Percentiles rank a stretch among this genome's conserved stretches.
Evolutionary conservation across 2,329 filamentous ascomycete species (phyloP).

Genomic region (Diplodia scrobiculata): DNA sequence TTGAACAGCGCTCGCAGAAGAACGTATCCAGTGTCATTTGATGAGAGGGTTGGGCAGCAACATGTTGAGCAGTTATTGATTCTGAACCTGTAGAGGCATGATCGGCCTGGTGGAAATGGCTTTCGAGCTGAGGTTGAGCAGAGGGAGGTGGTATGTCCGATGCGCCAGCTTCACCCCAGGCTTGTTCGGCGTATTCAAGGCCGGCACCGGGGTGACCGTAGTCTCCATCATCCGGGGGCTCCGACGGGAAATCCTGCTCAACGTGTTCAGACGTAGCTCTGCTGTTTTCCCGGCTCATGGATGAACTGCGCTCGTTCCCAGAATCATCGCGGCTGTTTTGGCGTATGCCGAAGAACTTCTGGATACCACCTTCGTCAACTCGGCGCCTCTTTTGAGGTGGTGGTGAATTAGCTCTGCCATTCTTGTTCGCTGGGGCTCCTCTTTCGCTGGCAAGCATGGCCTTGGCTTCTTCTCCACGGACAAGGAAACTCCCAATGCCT

Average conservation of each 20-base stretch:
- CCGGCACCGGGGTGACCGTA: not conserved
- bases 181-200: not conserved
- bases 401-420: not conserved
- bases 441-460: conserved; percentile 42
- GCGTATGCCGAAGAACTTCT: conserved; percentile 39
- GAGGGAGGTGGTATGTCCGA: conserved; percentile 38
- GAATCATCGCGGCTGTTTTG: conserved; percentile 22
- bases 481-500: conserved; percentile 82
- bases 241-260: not conserved
- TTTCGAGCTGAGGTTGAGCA: conserved; percentile 36
- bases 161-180: not conserved
- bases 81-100: not conserved
- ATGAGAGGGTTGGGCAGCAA: conserved; percentile 28
- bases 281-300: conserved; percentile 13
- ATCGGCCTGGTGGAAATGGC: not conserved
- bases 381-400: conserved; percentile 37
- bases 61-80: not conserved
- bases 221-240: not conserved
- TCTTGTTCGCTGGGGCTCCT: not conserved
- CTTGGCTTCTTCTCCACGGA: conserved; percentile 64
- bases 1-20: conserved; percentile 67
- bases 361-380: conserved; percentile 42
- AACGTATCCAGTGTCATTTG: conserved; percentile 43
- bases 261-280: conserved; percentile 9
- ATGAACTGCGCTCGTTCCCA: conserved; percentile 16